Conservation (phyloP, 2,329 filamentous ascomycete genomes). For the Dactylellina drechsleri region DNA sequence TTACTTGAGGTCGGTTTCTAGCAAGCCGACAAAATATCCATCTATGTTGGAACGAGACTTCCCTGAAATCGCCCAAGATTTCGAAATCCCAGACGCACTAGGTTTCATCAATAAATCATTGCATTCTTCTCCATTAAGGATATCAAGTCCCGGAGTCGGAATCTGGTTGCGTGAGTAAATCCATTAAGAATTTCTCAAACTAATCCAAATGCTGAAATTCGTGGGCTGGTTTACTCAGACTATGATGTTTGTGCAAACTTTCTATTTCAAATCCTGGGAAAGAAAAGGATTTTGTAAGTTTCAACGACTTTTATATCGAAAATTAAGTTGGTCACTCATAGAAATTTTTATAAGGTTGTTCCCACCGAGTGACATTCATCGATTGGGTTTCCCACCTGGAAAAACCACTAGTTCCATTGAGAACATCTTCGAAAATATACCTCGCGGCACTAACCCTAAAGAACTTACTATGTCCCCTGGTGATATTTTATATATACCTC, state of each 20-base stretch:
- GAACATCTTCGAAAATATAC: constrained; percentile 69
- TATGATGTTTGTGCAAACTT: constrained; percentile 83
- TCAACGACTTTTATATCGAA: neutral
- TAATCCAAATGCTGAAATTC: constrained; percentile 16
- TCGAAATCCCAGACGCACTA: constrained; percentile 73
- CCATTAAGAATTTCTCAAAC: neutral
- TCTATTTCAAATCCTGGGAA: constrained; percentile 79
- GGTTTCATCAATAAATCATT: constrained; percentile 69
- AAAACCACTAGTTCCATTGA: constrained; percentile 82
- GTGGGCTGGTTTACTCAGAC: constrained; percentile 41
- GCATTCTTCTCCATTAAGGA: constrained; percentile 81
- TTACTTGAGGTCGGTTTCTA: constrained; percentile 41
- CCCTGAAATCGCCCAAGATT: constrained; percentile 74
- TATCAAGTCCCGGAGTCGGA: constrained; percentile 77
- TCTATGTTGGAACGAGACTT: constrained; percentile 75
- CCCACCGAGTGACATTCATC: constrained; percentile 77
- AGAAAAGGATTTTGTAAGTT: constrained; percentile 67
- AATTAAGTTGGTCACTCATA: neutral
- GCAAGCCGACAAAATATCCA: constrained; percentile 40
- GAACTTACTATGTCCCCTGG: constrained; percentile 75
- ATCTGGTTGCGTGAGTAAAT: constrained; percentile 74
- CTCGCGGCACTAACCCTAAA: constrained; percentile 67
- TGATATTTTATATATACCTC: constrained; percentile 82
- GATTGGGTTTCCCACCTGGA: constrained; percentile 77
- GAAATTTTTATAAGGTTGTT: constrained; percentile 72